phyloP scores from a whole-genome alignment of 2,329 filamentous ascomycete species.

The Helotiales sp. region DNA sequence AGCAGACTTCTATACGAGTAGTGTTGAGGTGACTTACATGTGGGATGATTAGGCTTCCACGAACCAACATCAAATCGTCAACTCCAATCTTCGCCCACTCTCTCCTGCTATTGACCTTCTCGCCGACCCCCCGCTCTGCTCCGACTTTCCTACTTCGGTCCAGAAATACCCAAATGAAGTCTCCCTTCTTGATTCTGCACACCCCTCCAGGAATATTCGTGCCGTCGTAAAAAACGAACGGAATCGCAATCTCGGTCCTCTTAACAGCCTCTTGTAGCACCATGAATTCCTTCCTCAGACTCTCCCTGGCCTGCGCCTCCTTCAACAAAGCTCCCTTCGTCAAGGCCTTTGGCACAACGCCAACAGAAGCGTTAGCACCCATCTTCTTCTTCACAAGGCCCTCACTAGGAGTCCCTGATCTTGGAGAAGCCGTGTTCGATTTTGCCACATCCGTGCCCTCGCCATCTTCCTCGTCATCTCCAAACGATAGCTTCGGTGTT shows the following conservation, averaged over 20 bases:
- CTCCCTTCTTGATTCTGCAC: constrained; percentile 90
- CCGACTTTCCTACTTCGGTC: constrained; percentile 91
- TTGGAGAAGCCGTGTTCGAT: constrained; percentile 36
- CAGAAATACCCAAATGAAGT: constrained; percentile 89
- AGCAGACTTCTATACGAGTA: constrained; percentile 32
- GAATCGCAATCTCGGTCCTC: constrained; percentile 84
- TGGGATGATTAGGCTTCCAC: constrained; percentile 88
- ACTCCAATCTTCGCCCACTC: constrained; percentile 95
- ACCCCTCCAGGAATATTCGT: constrained; percentile 84
- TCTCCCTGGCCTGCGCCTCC: constrained; percentile 78
- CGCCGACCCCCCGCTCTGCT: constrained; percentile 78
- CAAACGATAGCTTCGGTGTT: constrained; percentile 65
- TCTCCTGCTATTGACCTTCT: constrained; percentile 62
- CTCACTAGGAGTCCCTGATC: constrained; percentile 38
- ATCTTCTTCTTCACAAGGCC: constrained; percentile 53
- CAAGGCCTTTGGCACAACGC: constrained; percentile 71
- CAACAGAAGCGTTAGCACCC: constrained; percentile 65
- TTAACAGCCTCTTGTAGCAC: constrained; percentile 85
- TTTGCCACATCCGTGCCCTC: constrained; percentile 44
- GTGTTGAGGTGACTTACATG: constrained; percentile 68
- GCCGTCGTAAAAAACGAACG: constrained; percentile 97
- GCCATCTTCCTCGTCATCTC: constrained; percentile 52
- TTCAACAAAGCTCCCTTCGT: constrained; percentile 78
- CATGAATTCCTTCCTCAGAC: constrained; percentile 79
- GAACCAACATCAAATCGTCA: constrained; percentile 92